Conservation (phyloP, 108 stramenopile species). For the Fragilaria radians region DNA sequence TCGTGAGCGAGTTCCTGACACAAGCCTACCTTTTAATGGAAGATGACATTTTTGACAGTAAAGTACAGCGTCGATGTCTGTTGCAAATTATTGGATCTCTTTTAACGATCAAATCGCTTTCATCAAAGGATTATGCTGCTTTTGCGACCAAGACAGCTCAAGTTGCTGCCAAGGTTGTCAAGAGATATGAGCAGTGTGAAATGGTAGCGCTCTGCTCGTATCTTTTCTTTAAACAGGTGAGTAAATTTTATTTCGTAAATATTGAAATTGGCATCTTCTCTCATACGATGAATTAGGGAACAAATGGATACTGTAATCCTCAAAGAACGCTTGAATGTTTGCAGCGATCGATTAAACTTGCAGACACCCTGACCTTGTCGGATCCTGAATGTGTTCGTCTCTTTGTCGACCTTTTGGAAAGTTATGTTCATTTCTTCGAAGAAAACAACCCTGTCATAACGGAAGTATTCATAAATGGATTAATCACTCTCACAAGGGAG, state of each 20-base stretch:
- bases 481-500: slow-evolving; percentile 92
- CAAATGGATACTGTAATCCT: slow-evolving; percentile 48
- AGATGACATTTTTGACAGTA: slow-evolving; percentile 80
- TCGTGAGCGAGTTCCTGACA: slow-evolving; percentile 93
- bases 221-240: slow-evolving; percentile 72
- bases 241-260: slow-evolving; percentile 13
- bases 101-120: slow-evolving; percentile 56
- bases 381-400: slow-evolving; percentile 69
- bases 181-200: slow-evolving; percentile 92
- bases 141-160: slow-evolving; percentile 92
- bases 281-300: not conserved
- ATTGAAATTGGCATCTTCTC: not conserved
- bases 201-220: slow-evolving; percentile 89
- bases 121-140: slow-evolving; percentile 84
- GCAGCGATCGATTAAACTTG: slow-evolving; percentile 82
- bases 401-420: slow-evolving; percentile 94
- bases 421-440: slow-evolving; percentile 94
- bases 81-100: slow-evolving; percentile 86
- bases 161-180: slow-evolving; percentile 90
- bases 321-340: slow-evolving; percentile 94
- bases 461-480: slow-evolving; percentile 75
- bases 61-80: slow-evolving; percentile 79
- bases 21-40: slow-evolving; percentile 93
- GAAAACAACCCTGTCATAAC: slow-evolving; percentile 79
- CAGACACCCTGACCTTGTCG: slow-evolving; percentile 79